Evolutionary conservation across 164 flowering plant genomes (phyloP).

Genomic region (Dillenia suffruticosa): DNA sequence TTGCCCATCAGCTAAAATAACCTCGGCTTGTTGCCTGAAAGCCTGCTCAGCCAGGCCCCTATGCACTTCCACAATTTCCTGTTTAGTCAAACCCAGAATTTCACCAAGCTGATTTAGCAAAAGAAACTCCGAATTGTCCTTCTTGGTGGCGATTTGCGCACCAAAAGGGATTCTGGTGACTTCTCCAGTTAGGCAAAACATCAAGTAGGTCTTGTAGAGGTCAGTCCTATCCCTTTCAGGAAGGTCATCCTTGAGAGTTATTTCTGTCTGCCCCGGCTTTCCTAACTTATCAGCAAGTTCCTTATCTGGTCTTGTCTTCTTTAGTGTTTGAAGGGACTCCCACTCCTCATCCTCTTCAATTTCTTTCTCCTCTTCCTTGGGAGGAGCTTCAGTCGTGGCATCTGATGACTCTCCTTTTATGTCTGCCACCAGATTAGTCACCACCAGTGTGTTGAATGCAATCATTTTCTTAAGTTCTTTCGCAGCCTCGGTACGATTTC

Average conservation of each 20-base stretch:
- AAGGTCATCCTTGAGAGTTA: slow-evolving; percentile 83
- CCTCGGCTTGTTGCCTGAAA: slow-evolving; percentile 83
- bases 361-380: slow-evolving; percentile 30
- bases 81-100: slow-evolving; percentile 60
- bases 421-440: slow-evolving; percentile 72
- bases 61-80: slow-evolving; percentile 74
- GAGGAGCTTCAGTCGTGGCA: slow-evolving; percentile 31
- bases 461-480: slow-evolving; percentile 89
- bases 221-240: slow-evolving; percentile 68
- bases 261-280: slow-evolving; percentile 75
- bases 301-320: slow-evolving; percentile 51
- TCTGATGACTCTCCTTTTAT: slow-evolving; percentile 83
- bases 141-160: slow-evolving; percentile 57
- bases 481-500: slow-evolving; percentile 66
- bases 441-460: slow-evolving; percentile 75
- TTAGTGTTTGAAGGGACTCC: slow-evolving; percentile 68
- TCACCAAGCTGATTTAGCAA: slow-evolving; percentile 75
- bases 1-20: slow-evolving; percentile 92
- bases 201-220: slow-evolving; percentile 80
- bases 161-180: slow-evolving; percentile 65
- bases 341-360: slow-evolving; percentile 60
- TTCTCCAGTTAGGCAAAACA: slow-evolving; percentile 74
- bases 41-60: slow-evolving; percentile 80
- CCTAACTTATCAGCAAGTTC: slow-evolving; percentile 49
- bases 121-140: slow-evolving; percentile 67